Evolutionary conservation across 192 early-diverging fungal species (phyloP).

Genomic region (Funneliformis mosseae): DNA sequence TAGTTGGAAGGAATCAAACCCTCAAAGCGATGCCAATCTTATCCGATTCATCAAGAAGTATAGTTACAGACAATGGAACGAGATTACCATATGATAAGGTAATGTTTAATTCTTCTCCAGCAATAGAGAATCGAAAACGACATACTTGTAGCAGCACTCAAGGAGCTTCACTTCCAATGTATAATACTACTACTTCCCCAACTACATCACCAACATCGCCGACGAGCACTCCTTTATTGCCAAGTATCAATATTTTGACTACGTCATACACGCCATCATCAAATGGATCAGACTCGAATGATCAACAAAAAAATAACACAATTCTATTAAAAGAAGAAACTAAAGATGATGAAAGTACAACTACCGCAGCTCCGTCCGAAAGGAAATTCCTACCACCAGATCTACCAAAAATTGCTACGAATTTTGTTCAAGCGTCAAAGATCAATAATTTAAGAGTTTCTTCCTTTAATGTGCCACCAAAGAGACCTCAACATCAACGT

Average conservation of each 20-base stretch:
- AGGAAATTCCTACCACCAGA: background rate
- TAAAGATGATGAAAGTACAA: background rate
- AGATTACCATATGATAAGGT: conserved; percentile 1
- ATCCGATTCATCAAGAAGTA: background rate
- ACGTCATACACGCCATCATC: too few relatives aligned
- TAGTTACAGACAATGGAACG: background rate
- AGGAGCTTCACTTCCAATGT: background rate
- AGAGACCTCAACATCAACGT: conserved; percentile 13
- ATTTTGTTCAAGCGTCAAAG: background rate
- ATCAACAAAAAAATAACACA: background rate
- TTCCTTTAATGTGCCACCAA: background rate
- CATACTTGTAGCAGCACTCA: background rate
- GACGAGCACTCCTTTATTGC: background rate
- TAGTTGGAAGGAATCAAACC: too few relatives aligned
- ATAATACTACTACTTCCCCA: background rate
- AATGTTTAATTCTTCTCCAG: conserved; percentile 1
- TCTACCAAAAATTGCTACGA: background rate
- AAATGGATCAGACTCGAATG: background rate
- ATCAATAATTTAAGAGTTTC: background rate
- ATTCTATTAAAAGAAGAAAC: too few relatives aligned
- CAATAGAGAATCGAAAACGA: background rate
- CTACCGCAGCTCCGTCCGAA: background rate
- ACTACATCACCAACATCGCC: background rate
- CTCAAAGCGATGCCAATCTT: conserved; percentile 2
- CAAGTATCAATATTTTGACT: background rate